Conservation (phyloP, 495 filamentous ascomycete genomes). For the Ramalina intermedia region DNA sequence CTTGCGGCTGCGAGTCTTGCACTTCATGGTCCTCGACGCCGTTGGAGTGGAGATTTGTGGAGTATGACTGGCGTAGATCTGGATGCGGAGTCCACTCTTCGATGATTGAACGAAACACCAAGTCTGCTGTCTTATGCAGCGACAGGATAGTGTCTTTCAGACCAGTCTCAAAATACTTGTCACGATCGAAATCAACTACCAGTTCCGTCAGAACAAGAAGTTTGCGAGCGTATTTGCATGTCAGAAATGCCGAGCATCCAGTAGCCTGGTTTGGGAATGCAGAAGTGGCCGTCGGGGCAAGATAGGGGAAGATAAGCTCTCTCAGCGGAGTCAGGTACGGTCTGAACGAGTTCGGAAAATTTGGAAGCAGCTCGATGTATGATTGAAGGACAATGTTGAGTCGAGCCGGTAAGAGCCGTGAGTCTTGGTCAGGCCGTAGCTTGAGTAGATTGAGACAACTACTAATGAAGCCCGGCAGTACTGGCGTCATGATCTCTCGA, state of each 20-base stretch:
- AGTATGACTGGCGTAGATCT: constrained; percentile 15
- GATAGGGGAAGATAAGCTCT: constrained; percentile 35
- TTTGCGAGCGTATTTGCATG: constrained; percentile 2
- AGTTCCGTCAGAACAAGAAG: background rate
- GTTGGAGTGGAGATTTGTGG: background rate
- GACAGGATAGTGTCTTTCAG: constrained; percentile 31
- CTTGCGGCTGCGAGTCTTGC: constrained; percentile 22
- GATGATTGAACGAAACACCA: constrained; percentile 57
- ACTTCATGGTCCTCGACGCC: constrained; percentile 21
- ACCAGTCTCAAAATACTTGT: constrained; percentile 36
- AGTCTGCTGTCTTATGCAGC: constrained; percentile 53
- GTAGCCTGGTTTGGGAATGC: too few species aligned
- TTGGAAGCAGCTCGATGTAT: constrained; percentile 53
- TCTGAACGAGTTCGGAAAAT: constrained; percentile 66
- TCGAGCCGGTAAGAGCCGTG: background rate
- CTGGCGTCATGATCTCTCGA: constrained; percentile 79
- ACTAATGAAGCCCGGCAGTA: constrained; percentile 56
- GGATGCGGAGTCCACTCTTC: constrained; percentile 59
- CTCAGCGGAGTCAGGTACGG: constrained; percentile 56
- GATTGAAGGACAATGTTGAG: constrained; percentile 47
- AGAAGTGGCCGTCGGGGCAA: constrained; percentile 39
- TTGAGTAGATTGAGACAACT: constrained; percentile 49
- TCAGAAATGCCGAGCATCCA: too few species aligned
- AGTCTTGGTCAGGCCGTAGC: constrained; percentile 10
- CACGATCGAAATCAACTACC: constrained; percentile 17